Base-by-base conservation (phyloP, 805 yeast species). In the Maudiozyma turicensis region DNA sequence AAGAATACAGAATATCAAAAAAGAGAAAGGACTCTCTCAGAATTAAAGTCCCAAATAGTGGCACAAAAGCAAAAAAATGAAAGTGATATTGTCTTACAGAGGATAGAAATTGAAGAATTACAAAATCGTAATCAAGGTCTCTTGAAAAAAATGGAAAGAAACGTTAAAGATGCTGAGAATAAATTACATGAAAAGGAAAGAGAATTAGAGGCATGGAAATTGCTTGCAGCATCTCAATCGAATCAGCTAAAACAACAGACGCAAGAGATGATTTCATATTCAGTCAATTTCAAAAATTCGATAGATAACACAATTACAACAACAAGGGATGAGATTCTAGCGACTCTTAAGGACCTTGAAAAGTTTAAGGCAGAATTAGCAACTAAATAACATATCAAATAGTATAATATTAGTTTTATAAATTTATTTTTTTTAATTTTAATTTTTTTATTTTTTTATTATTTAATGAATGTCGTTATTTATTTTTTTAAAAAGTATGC, bases 81-180 rank as follows among this genome's bases (percentile, higher is more conserved):
- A 80, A 80, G 53, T 67, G 75, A 30, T 70, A 75, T 37, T 66
- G 77, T 39, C 6, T 51, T 59, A 30, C 76, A 79, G 50, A 75
- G 77, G 47, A 75, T 81, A n/a, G 84, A 84, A 59, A 74, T 81
- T 46, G 90, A 83, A 61, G 75, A 76, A 58, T 63, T 80, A 48
- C 85, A 81, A 53, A 71, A 77, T 37, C 84, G 81, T 50, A 63
- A 83, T 45, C 75, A 75, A 45, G 56, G 54, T 57, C 70, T 69
- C 10, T 69, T 77, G 61, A 73, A 75, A 50, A 69, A 71, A 20
- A 68, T 70, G 39, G 71, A 77, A 11, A 73, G 47, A 20, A 49
- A 45, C 28, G 37, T 53, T 5, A 26, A 29, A 35, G 51, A 52
- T 15, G 53, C 54, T 3, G 41, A 52, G 31, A 75, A 72, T 54